Conservation (phyloP, 2,329 filamentous ascomycete species). For the Cadophora sp. region DNA sequence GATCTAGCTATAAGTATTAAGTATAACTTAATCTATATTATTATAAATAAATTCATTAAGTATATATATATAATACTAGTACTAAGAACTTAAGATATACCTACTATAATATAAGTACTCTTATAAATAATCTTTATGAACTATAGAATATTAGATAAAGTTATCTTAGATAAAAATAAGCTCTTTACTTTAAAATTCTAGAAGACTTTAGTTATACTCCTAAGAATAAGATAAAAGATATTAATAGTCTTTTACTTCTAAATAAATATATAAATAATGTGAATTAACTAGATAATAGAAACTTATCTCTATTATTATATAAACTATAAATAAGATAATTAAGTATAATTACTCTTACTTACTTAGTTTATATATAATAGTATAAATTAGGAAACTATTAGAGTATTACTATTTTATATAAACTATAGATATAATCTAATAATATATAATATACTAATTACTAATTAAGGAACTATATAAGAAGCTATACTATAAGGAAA, state of each 20-base stretch:
- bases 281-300: too few relatives aligned
- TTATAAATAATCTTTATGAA: slow-evolving; percentile 4
- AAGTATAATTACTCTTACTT: too few relatives aligned
- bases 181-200: slow-evolving; percentile 28
- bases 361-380: too few relatives aligned
- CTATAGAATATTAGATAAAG: slow-evolving; percentile 21
- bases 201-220: neutral
- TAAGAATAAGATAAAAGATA: slow-evolving; percentile 22
- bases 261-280: too few relatives aligned
- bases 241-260: slow-evolving; percentile 12
- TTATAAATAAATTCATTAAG: neutral
- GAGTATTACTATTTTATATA: slow-evolving; percentile 13
- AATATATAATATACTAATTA: slow-evolving; percentile 1
- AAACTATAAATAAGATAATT: too few relatives aligned
- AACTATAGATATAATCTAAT: slow-evolving; percentile 18
- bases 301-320: too few relatives aligned
- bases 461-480: slow-evolving; percentile 8
- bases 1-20: too few relatives aligned
- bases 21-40: too few relatives aligned
- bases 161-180: slow-evolving; percentile 28
- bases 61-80: slow-evolving; percentile 15
- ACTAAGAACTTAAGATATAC: slow-evolving; percentile 5
- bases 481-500: slow-evolving; percentile 11
- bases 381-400: too few relatives aligned
- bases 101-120: slow-evolving; percentile 14